phyloP scores from a whole-genome alignment of 495 filamentous ascomycete species.

The Talaromyces adpressus region DNA sequence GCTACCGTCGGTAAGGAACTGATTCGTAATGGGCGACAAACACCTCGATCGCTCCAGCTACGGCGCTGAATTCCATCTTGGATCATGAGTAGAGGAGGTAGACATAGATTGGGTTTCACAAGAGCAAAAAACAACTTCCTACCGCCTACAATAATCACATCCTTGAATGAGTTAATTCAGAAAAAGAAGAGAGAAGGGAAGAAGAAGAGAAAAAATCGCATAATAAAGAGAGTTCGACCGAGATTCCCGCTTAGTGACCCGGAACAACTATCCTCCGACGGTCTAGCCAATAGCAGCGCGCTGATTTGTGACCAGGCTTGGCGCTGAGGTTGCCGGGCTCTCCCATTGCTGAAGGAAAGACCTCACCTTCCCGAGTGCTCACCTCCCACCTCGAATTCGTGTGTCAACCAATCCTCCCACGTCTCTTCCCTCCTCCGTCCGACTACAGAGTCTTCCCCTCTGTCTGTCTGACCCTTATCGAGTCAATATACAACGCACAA shows the following conservation, averaged over 20 bases:
- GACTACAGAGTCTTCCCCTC: conserved; percentile 4
- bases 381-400: conserved; percentile 9
- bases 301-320: conserved; percentile 12
- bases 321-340: background rate
- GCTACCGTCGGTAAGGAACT: conserved; percentile 59
- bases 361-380: conserved; percentile 11
- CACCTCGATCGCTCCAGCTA: conserved; percentile 61
- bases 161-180: conserved; percentile 51
- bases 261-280: conserved; percentile 6
- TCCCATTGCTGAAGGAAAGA: conserved; percentile 8
- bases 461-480: conserved; percentile 30
- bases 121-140: conserved; percentile 17
- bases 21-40: conserved; percentile 37
- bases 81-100: conserved; percentile 58
- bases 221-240: conserved; percentile 11
- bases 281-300: background rate
- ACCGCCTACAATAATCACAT: conserved; percentile 87
- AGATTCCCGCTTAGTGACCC: conserved; percentile 23
- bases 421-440: conserved; percentile 10
- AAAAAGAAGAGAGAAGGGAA: conserved; percentile 31
- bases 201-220: conserved; percentile 9
- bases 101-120: conserved; percentile 23
- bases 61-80: conserved; percentile 53
- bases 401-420: conserved; percentile 8
- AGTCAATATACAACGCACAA: conserved; percentile 43